phyloP scores from a whole-genome alignment of 2,329 filamentous ascomycete genomes.

The Cladosporium sp. region DNA sequence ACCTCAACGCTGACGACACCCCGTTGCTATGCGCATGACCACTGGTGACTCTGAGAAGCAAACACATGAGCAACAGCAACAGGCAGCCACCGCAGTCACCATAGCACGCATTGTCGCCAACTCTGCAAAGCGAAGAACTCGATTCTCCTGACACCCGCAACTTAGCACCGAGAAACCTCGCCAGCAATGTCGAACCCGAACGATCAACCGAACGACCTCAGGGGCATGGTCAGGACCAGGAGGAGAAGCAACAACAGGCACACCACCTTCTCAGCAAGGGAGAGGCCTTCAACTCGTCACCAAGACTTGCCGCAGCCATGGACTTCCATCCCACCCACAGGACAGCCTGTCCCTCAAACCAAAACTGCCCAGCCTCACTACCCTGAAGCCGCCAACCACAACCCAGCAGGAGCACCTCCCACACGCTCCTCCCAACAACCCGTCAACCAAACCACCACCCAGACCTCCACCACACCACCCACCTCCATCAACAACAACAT shows the following conservation, averaged over 20 bases:
- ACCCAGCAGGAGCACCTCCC: background rate
- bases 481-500: no score
- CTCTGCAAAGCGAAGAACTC: background rate
- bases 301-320: background rate
- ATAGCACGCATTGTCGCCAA: background rate
- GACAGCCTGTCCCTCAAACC: background rate
- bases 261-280: background rate
- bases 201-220: background rate
- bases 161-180: background rate
- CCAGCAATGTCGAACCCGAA: background rate
- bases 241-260: background rate
- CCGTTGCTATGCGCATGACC: background rate
- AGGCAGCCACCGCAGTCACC: background rate
- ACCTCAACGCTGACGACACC: background rate
- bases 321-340: background rate
- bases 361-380: background rate
- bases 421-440: background rate
- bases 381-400: background rate
- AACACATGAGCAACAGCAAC: background rate
- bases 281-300: background rate
- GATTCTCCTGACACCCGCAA: background rate
- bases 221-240: background rate
- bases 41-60: background rate
- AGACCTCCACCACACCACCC: no score
- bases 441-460: background rate